Percentiles rank a stretch among this genome's conserved stretches.
Conservation (phyloP, 2,329 filamentous ascomycete genomes). For the Fusarium siculi region DNA sequence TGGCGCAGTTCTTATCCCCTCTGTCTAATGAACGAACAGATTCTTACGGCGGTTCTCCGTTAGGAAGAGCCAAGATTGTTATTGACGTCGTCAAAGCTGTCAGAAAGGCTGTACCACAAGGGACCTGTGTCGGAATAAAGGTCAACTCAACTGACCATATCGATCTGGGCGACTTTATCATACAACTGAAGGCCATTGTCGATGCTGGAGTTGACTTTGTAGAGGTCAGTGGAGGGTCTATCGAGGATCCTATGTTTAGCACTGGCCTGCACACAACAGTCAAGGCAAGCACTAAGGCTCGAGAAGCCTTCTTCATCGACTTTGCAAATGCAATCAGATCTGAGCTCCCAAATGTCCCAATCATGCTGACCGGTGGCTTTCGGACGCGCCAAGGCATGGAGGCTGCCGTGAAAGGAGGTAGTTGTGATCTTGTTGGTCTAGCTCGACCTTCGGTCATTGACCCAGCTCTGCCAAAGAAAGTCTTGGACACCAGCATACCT, state of each 20-base stretch:
- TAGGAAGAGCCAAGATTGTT: background rate
- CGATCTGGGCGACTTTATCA: background rate
- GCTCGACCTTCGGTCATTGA: background rate
- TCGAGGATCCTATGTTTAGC: conserved; percentile 2
- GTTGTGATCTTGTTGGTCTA: background rate
- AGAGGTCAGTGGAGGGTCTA: background rate
- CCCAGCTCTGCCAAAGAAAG: background rate
- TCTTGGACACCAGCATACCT: background rate
- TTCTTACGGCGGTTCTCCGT: background rate
- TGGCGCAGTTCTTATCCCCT: background rate
- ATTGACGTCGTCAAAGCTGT: background rate
- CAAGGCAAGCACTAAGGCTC: background rate
- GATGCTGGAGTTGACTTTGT: background rate
- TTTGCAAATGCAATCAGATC: background rate
- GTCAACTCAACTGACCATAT: conserved; percentile 3
- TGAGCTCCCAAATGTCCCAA: background rate
- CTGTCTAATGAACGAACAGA: background rate
- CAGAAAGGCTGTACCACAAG: background rate
- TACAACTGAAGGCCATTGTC: background rate
- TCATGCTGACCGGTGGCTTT: background rate
- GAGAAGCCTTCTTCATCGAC: conserved; percentile 8
- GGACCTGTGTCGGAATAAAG: background rate
- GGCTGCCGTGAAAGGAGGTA: background rate
- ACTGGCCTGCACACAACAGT: background rate
- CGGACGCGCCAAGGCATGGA: background rate